Conservation (phyloP, 148 eudicot genomes). For the Vaccinium macrocarpon region DNA sequence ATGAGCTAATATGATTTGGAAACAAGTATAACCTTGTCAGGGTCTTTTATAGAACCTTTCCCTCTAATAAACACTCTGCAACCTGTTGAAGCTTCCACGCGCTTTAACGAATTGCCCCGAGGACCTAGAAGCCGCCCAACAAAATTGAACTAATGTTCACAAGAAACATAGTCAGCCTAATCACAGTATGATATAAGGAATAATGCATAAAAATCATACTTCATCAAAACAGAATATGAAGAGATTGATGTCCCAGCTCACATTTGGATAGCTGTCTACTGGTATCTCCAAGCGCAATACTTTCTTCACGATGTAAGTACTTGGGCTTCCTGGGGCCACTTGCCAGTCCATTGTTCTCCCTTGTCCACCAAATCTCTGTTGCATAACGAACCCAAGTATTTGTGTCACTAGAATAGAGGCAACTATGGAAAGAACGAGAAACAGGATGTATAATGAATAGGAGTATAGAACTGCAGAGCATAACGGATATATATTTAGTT, state of each 20-base stretch:
- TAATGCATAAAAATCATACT: background rate
- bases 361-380: slow-evolving; percentile 38
- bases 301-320: slow-evolving; percentile 33
- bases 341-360: slow-evolving; percentile 45
- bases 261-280: slow-evolving; percentile 49
- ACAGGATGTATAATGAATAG: background rate
- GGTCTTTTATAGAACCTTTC: slow-evolving; percentile 50
- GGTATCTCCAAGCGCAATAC: slow-evolving; percentile 51
- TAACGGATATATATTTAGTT: background rate
- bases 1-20: background rate
- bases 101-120: slow-evolving; percentile 51
- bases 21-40: slow-evolving; percentile 34
- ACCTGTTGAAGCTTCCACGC: slow-evolving; percentile 54
- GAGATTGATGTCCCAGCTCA: slow-evolving; percentile 23
- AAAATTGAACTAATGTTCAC: slow-evolving; percentile 41
- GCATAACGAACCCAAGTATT: background rate
- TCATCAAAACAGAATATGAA: background rate
- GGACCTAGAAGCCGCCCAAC: slow-evolving; percentile 58
- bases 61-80: slow-evolving; percentile 56
- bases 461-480: background rate
- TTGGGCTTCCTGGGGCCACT: slow-evolving; percentile 42
- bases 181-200: background rate
- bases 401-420: background rate
- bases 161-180: slow-evolving; percentile 18
- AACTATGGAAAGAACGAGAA: background rate